A percentile compares a stretch with the other conserved stretches of the same genome.
These are phyloP conservation scores for Artemisia annua DNA, from an alignment of 129 eudicot species.

Conservation along the genomic window DNA sequence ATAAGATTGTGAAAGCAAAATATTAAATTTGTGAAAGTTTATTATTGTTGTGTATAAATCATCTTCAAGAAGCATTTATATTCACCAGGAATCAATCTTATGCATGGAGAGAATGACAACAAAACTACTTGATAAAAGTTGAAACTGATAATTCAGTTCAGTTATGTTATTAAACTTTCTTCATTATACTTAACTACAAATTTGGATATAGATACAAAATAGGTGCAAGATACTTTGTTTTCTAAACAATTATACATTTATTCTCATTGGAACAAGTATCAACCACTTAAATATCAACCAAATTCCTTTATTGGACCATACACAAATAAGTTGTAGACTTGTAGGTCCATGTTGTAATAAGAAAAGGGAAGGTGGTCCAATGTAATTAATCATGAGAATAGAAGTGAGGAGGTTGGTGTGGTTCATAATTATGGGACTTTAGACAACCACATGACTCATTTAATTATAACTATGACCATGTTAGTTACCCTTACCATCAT, in stretches of 20 bases:
- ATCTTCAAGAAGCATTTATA: not conserved
- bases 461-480: constrained; percentile 39
- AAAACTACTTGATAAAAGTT: not conserved
- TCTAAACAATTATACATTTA: not conserved
- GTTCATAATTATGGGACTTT: constrained; percentile 38
- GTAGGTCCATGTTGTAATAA: constrained; percentile 10
- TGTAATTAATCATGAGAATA: constrained; percentile 26
- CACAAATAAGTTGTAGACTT: constrained; percentile 2
- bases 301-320: constrained; percentile 8
- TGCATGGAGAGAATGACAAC: not conserved
- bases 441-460: constrained; percentile 38
- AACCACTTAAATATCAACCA: not conserved
- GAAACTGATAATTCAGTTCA: not conserved
- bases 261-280: not conserved
- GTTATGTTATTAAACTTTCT: not conserved
- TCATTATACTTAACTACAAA: not conserved
- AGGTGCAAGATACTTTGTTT: not conserved
- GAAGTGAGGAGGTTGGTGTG: constrained; percentile 36
- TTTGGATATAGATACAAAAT: not conserved
- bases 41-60: no score
- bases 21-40: not conserved
- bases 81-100: not conserved
- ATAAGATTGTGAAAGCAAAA: not conserved
- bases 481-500: constrained; percentile 37
- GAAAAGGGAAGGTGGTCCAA: constrained; percentile 24